A percentile compares a stretch with the other conserved stretches of the same genome.
These are phyloP conservation scores for Candida loeiensis DNA, from an alignment of 805 yeast genomes.

Conservation along the genomic window DNA sequence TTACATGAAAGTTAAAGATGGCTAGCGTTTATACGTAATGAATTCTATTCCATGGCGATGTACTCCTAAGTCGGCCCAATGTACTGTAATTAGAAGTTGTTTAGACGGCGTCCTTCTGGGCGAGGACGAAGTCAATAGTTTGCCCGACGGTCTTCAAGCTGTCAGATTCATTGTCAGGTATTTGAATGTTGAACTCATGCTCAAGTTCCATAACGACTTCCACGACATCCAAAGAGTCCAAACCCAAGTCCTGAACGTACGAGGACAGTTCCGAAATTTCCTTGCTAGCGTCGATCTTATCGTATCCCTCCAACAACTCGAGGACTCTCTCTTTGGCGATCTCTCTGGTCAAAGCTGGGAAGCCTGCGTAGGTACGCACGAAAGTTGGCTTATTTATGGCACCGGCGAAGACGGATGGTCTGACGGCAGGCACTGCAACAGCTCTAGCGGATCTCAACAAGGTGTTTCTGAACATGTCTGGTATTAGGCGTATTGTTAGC, in stretches of 20 bases:
- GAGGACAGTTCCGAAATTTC: conserved; percentile 36
- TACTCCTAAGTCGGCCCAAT: no score
- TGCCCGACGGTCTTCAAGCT: conserved; percentile 45
- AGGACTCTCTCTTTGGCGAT: conserved; percentile 57
- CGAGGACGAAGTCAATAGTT: conserved; percentile 39
- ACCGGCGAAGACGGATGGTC: conserved; percentile 4
- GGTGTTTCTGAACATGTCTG: conserved; percentile 35
- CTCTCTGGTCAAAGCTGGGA: conserved; percentile 61
- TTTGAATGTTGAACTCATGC: conserved; percentile 46
- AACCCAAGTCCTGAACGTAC: conserved; percentile 40
- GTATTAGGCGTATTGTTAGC: no score
- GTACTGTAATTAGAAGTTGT: not conserved
- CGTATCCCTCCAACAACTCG: conserved; percentile 63
- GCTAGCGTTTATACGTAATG: not conserved
- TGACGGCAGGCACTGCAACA: conserved; percentile 16
- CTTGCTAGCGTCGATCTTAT: conserved; percentile 43
- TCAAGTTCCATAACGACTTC: conserved; percentile 47
- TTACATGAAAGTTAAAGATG: not conserved
- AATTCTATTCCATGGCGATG: no score
- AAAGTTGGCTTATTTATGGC: conserved; percentile 8
- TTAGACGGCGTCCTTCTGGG: conserved; percentile 42
- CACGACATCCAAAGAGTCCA: conserved; percentile 46
- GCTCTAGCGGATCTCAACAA: conserved; percentile 25
- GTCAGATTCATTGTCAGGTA: conserved; percentile 47
- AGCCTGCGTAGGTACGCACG: conserved; percentile 48